A percentile compares a stretch with the other conserved stretches of the same genome.
Evolutionary conservation across 495 filamentous ascomycete genomes (phyloP).

Genomic region (Trichodelitschia bisporula): DNA sequence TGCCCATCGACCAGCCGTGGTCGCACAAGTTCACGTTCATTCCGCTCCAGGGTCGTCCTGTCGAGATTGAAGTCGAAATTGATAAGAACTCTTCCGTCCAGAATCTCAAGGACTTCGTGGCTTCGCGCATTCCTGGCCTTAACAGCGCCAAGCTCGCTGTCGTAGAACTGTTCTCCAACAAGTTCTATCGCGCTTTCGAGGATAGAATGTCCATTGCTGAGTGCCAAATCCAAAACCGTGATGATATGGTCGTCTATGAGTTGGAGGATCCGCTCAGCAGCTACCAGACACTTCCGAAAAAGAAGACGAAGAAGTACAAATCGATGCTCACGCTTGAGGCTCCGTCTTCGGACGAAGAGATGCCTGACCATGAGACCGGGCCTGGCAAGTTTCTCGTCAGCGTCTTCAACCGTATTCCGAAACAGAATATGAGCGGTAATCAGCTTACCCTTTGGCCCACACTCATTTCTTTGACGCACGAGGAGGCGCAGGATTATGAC

Average conservation of each 20-base stretch:
- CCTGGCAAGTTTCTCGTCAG: constrained; percentile 55
- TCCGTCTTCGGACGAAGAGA: constrained; percentile 26
- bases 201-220: constrained; percentile 41
- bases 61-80: constrained; percentile 61
- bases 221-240: constrained; percentile 31
- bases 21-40: constrained; percentile 46
- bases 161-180: constrained; percentile 52
- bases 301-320: constrained; percentile 21
- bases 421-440: constrained; percentile 19
- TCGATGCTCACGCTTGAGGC: constrained; percentile 1
- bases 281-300: constrained; percentile 29
- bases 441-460: constrained; percentile 27
- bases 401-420: constrained; percentile 40
- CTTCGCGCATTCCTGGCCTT: constrained; percentile 30
- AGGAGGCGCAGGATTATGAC: constrained; percentile 34
- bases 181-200: constrained; percentile 64
- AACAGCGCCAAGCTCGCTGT: constrained; percentile 34
- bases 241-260: constrained; percentile 53
- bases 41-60: constrained; percentile 36
- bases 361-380: constrained; percentile 26
- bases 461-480: constrained; percentile 32
- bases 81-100: constrained; percentile 58
- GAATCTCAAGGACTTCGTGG: constrained; percentile 51
- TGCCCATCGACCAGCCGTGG: constrained; percentile 66
- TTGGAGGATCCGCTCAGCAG: constrained; percentile 61